Base-by-base conservation (phyloP, 2,329 filamentous ascomycete species). In the Sphaerulina vaccinii region DNA sequence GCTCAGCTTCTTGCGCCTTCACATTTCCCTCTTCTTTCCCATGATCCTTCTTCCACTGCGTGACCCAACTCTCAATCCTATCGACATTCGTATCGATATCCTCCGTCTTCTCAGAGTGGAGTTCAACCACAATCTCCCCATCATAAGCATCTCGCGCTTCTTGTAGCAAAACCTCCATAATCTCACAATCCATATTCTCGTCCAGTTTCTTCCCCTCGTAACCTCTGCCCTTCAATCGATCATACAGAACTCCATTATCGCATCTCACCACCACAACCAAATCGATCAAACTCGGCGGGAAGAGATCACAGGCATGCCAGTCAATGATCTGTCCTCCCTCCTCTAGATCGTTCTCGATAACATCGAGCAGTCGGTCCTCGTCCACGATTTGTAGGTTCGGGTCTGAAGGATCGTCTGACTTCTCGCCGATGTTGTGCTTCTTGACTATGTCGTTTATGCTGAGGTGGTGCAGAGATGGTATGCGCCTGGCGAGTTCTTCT, bases 231-330 rank as follows among this genome's bases (percentile, higher is more conserved):
- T 80, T 82, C 48, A 99, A 73, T 47, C 93, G 82, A 70, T 99
- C 93, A 68, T 93, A 97, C 2, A 96, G 79, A 11, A 86, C 76
- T 16, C 81, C 83, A 15, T 89, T 90, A 62, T 93, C 84, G 50
- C 88, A 89, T 39, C 93, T 80, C 57, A 99, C 72, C 49, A 99
- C 93, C 4, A 97, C 87, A 1, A 99, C 91, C 2, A 99, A 80
- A 69, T 99, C 93, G 66, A 99, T 87, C 89, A 91, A 95, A 66
- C 87, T 87, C 68, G 87, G 85, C 2, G 93, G 93, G 67, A 97
- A 97, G 18, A 97, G 74, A 65, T 97, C 93, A 74, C 92, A 97
- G 2, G 91, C 92, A 73, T 99, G 93, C 92, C 93, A 99, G 74
- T 99, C 93, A 66, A 99, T 87, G 62, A 99, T 84, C 70, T 84